phyloP scores from a whole-genome alignment of 2,329 filamentous ascomycete genomes.

The Alternaria incomplexa region DNA sequence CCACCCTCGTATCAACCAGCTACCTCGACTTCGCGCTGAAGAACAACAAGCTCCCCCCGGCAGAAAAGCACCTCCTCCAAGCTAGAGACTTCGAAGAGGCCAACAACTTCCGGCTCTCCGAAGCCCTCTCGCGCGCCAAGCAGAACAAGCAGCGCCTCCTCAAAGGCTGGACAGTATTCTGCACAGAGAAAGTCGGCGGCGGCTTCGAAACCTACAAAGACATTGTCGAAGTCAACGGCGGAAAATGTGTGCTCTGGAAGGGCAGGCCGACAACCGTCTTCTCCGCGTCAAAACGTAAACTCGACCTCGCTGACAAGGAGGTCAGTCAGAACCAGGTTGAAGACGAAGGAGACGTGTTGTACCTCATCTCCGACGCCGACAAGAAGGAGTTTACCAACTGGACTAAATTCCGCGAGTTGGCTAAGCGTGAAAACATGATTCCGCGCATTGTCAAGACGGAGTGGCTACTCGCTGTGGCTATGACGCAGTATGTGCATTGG shows the following conservation, averaged over 20 bases:
- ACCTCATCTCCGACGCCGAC: slow-evolving; percentile 73
- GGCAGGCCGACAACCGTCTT: slow-evolving; percentile 74
- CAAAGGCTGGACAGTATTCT: slow-evolving; percentile 79
- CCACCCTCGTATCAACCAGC: slow-evolving; percentile 74
- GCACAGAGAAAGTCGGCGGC: slow-evolving; percentile 78
- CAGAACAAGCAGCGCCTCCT: slow-evolving; percentile 79
- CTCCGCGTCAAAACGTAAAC: slow-evolving; percentile 52
- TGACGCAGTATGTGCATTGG: slow-evolving; percentile 76
- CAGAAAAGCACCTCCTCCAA: slow-evolving; percentile 70
- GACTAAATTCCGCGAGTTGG: slow-evolving; percentile 81
- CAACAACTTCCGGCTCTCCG: slow-evolving; percentile 71
- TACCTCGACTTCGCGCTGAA: slow-evolving; percentile 82
- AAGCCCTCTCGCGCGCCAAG: slow-evolving; percentile 73
- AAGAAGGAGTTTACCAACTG: slow-evolving; percentile 76
- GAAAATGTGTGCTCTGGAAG: slow-evolving; percentile 77
- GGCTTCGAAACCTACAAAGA: slow-evolving; percentile 83
- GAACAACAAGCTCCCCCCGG: slow-evolving; percentile 67
- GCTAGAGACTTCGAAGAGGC: slow-evolving; percentile 76
- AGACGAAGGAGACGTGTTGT: slow-evolving; percentile 63
- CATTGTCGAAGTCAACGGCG: slow-evolving; percentile 89
- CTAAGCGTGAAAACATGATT: slow-evolving; percentile 76
- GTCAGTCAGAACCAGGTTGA: slow-evolving; percentile 68
- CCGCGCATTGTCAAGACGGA: slow-evolving; percentile 83
- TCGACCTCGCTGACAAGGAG: slow-evolving; percentile 32
- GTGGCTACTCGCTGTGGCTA: slow-evolving; percentile 88